Percentiles rank a stretch among this genome's conserved stretches.
Conservation (phyloP, 495 filamentous ascomycete species). For the Lasiosphaeria hispida region DNA sequence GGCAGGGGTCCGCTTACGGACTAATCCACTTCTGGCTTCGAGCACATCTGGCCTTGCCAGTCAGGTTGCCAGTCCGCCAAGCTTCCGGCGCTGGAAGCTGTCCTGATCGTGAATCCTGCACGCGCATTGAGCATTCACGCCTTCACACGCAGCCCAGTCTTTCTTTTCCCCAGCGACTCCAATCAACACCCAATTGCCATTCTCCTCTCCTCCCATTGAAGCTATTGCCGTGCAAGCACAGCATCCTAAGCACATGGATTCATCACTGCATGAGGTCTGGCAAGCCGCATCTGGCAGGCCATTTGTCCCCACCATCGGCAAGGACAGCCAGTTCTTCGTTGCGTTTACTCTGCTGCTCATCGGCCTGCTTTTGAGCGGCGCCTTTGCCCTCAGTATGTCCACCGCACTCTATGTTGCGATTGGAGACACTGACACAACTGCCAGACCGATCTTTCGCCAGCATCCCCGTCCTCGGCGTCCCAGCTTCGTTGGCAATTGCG, state of each 20-base stretch:
- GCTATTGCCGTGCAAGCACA: not conserved
- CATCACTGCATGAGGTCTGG: constrained; percentile 83
- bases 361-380: constrained; percentile 63
- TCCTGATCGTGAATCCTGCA: not conserved
- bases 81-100: constrained; percentile 19
- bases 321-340: constrained; percentile 78
- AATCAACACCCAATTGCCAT: not conserved
- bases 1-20: constrained; percentile 11
- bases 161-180: not conserved
- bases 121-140: not conserved
- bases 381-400: constrained; percentile 79
- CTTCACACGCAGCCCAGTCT: not conserved
- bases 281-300: constrained; percentile 80
- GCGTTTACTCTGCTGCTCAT: constrained; percentile 73
- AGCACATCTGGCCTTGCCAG: constrained; percentile 21
- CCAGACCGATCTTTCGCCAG: constrained; percentile 82
- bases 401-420: not conserved
- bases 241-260: constrained; percentile 50
- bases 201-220: not conserved
- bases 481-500: constrained; percentile 87
- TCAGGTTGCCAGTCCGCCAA: constrained; percentile 8
- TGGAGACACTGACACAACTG: constrained; percentile 4
- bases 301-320: constrained; percentile 76
- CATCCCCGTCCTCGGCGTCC: constrained; percentile 75
- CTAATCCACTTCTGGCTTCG: constrained; percentile 24